phyloP scores from a whole-genome alignment of 768 basidiomycete genomes.

The Lentinus brumalis region DNA sequence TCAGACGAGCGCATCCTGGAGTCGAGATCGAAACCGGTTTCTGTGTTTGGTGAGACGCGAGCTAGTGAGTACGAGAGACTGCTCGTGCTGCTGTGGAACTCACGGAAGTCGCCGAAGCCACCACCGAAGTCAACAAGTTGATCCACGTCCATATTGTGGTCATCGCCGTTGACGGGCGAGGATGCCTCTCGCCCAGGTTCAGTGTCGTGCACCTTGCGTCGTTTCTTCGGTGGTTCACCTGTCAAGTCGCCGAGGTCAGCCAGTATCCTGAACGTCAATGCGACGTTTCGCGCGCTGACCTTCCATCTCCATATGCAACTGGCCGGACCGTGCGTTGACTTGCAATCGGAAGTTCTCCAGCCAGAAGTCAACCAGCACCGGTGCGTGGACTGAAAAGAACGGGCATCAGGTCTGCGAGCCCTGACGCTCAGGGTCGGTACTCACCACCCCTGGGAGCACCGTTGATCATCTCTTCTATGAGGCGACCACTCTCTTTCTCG shows the following conservation, averaged over 20 bases:
- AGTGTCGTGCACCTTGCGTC: constrained; percentile 41
- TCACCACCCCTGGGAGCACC: constrained; percentile 65
- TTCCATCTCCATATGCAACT: constrained; percentile 40
- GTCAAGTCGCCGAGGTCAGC: background rate
- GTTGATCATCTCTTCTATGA: constrained; percentile 68
- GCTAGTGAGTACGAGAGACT: background rate
- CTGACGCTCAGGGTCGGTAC: constrained; percentile 22
- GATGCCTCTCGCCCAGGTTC: background rate
- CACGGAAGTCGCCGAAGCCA: constrained; percentile 17
- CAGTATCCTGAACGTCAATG: background rate
- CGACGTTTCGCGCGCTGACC: constrained; percentile 28
- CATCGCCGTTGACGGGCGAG: background rate
- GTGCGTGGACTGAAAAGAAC: constrained; percentile 56
- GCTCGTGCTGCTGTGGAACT: background rate
- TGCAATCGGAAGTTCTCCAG: constrained; percentile 68
- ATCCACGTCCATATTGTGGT: constrained; percentile 20
- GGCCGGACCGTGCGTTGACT: constrained; percentile 60
- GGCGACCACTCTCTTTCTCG: constrained; percentile 54
- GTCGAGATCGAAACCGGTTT: constrained; percentile 20
- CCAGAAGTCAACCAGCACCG: constrained; percentile 75
- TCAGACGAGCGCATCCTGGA: constrained; percentile 58
- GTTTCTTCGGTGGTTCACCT: constrained; percentile 52
- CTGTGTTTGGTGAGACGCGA: background rate
- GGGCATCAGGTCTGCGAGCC: background rate
- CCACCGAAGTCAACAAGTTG: constrained; percentile 28